Evolutionary conservation across 352 stramenopile species (phyloP), one percentile per base, ranked within the genome.

Genomic region (Phytophthora pisi): DNA sequence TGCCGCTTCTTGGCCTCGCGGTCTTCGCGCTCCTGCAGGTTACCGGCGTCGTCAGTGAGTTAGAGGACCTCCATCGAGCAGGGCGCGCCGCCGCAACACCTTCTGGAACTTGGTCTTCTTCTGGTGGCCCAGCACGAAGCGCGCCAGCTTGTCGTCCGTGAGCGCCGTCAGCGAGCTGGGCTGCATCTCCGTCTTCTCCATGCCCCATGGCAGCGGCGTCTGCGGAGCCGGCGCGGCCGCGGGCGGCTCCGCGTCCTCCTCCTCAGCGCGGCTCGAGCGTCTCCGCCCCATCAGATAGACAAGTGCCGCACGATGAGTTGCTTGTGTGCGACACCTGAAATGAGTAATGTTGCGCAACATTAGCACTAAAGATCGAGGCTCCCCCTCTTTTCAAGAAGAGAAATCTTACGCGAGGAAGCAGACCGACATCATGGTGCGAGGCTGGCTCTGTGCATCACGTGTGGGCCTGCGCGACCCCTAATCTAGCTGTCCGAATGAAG

Each of bases 91-190:
- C 24, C 51, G 8, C 24, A 10, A 20, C 68, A 90, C 85, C 75
- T 92, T 91, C 57, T 95, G 82, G 56, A 95, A 96, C 76, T 92
- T 93, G 72, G 84, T 93, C 58, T 96, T 96, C 63, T 91, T 92
- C 70, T 93, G 82, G 55, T 82, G 71, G 13, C 86, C 88, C 36
- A 96, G 72, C 40, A 88, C 84, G 50, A 93, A 93, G 10, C 83
- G 81, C 72, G 85, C 85, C 51, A 93, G 69, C 60, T 93, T 93
- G 61, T 93, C 85, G 70, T 93, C 85, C 30, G 85, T 92, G 54
- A 93, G 78, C 38, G 70, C 50, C 42, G 68, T 72, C 30, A 93
- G 66, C n/a, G 85, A 90, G 65, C 79, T 86, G 23, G 82, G 82
- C 71, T 93, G 79, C 67, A 91, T 89, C 50, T 88, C 79, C 2